Base-by-base conservation (phyloP, 2,329 filamentous ascomycete species). In the Esteya vermicola region DNA sequence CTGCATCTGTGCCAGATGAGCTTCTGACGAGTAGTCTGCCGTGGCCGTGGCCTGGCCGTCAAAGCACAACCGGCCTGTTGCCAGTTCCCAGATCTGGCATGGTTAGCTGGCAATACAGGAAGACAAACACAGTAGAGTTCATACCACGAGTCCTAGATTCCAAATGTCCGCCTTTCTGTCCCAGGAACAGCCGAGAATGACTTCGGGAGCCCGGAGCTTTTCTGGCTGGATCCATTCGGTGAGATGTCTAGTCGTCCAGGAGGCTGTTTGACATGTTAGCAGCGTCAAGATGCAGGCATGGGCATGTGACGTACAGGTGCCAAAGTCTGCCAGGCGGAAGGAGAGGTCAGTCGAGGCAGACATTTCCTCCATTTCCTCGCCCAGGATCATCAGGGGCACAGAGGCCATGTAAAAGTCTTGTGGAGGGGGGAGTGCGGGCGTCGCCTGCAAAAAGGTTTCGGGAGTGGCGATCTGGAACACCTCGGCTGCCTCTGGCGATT, bases 211-310 rank as follows among this genome's bases (percentile, higher is more conserved):
- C 4, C 37, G 37, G 20, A 40, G 41, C 33, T 19, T 40, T 7
- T 39, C 14, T 3, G 41, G 41, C 8, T 43, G 41, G 28, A 40
- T 43, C 37, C 41, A 40, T 31, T 43, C 41, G 4, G 27, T 12
- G 9, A 43, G 18, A 14, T 40, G 37, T 4, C 40, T 30, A 12
- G n/a, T 6, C 8, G 21, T 30, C 33, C 37, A 43, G 3, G 33
- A 37, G 5, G 41, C 33, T 28, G 8, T 26, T 19, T 18, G 19
- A n/a, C n/a, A n/a, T n/a, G 9, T 26, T 4, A 34, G 7, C 10
- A 36, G 25, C 18, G 12, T 18, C 4, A 26, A 16, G 4, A 18
- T 18, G 5, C 25, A n/a, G 9, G 13, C 8, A 35, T 13, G 19
- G n/a, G n/a, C n/a, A 36, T 21, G 6, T 36, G 9, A 21, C 13